Evolutionary conservation across 176 grass and related monocot genomes (phyloP).

Genomic region (Melocanna baccifera): DNA sequence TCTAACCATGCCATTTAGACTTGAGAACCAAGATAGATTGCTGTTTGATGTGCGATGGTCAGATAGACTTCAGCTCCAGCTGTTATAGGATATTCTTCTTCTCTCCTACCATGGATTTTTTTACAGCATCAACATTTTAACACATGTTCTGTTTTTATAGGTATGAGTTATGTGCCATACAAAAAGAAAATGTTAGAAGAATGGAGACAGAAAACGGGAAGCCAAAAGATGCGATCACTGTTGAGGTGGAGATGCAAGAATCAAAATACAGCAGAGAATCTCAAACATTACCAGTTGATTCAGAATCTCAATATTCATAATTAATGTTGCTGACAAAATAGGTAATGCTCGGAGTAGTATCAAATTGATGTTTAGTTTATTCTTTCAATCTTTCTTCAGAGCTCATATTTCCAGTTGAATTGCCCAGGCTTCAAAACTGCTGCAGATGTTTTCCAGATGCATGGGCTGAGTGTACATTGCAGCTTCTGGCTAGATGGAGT

Average conservation of each 20-base stretch:
- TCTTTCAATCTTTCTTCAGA: background rate
- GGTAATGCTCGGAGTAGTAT: background rate
- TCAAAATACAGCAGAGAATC: slow-evolving; percentile 42
- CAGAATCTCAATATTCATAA: slow-evolving; percentile 36
- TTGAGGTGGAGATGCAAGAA: slow-evolving; percentile 96
- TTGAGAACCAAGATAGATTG: background rate
- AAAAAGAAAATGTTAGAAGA: slow-evolving; percentile 61
- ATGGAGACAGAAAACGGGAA: slow-evolving; percentile 52
- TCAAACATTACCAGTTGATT: slow-evolving; percentile 28
- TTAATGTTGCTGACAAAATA: slow-evolving; percentile 27
- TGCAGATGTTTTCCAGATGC: background rate
- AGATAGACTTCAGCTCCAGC: background rate
- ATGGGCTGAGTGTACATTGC: background rate
- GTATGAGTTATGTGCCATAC: slow-evolving; percentile 72
- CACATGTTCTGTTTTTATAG: slow-evolving; percentile 38
- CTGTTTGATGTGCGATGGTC: slow-evolving; percentile 5
- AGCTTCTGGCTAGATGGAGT: background rate
- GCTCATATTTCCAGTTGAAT: slow-evolving; percentile 1
- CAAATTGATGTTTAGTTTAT: background rate
- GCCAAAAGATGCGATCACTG: slow-evolving; percentile 39
- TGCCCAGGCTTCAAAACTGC: background rate
- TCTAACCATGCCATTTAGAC: background rate
- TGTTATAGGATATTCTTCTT: background rate
- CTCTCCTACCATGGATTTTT: background rate
- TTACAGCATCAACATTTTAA: background rate